Base-by-base conservation (phyloP, 768 basidiomycete species). In the Aureoboletus auriporus region DNA sequence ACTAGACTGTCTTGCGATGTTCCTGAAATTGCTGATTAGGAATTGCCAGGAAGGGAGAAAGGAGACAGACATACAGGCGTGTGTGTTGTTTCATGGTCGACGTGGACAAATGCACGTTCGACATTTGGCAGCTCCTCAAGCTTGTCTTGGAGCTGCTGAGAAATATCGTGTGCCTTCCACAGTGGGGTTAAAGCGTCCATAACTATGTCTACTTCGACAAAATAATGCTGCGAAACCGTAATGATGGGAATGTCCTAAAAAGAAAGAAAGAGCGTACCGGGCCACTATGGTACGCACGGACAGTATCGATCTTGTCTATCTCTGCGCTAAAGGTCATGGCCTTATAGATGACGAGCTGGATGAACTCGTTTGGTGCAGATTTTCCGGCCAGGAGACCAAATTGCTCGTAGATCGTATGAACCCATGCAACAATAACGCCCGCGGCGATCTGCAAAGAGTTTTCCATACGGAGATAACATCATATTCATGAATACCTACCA, bases 181-280 rank as follows among this genome's bases (percentile, higher is more conserved):
- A 98, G 71, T 0, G 93, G 90, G 23, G 93, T 96, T 49, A 82
- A 81, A 9, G 85, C 86, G 51, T 84, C 78, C 86, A 97, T 89
- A 37, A 97, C 94, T 39, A 97, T 80, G 65, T 99, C 96, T 12
- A 98, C 77, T 68, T 98, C 96, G 39, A 97, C 93, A 62, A 93
- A 89, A 62, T 93, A 95, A 50, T 91, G 80, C 85, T 88, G 58
- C 44, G 5, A 28, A 37, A 16, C 34, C 29, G 13, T 31, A 48
- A 49, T 57, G 12, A 55, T 26, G 14, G 20, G 27, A 30, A 11
- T 1, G 1, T 17, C 28, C 26, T 4, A 12, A 10, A 28, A 39
- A 17, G n/a, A n/a, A n/a, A n/a, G n/a, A 42, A 34, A 4, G 14
- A 11, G 42, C 76, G 42, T 57, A 88, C 86, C 28, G 86, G 87